These are phyloP conservation scores for Dactylellina parvicollis DNA, from an alignment of 2,329 filamentous ascomycete genomes.

Conservation along the genomic window DNA sequence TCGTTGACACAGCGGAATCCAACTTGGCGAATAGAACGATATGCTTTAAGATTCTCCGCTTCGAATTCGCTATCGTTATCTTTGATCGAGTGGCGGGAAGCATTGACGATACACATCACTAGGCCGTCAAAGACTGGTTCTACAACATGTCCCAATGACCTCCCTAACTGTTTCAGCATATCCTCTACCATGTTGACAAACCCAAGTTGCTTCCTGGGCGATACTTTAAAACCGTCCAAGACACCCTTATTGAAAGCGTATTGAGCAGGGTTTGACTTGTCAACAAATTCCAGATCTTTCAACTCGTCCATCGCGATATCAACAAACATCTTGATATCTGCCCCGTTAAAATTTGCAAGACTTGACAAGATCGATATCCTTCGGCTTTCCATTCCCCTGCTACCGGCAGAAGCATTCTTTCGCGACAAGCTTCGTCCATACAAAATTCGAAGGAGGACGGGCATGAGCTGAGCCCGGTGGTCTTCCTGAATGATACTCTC, in stretches of 20 bases:
- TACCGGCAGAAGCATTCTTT: constrained; percentile 77
- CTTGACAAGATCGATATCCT: constrained; percentile 78
- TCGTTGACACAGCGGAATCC: constrained; percentile 84
- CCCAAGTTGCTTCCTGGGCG: constrained; percentile 83
- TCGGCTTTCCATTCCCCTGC: constrained; percentile 81
- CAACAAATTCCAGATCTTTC: constrained; percentile 69
- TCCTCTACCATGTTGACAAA: constrained; percentile 90
- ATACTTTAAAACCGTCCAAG: constrained; percentile 70
- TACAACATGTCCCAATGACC: constrained; percentile 74
- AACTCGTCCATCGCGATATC: constrained; percentile 81
- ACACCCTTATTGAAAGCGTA: constrained; percentile 26
- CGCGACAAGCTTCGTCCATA: constrained; percentile 90
- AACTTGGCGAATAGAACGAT: constrained; percentile 72
- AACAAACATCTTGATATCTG: constrained; percentile 82
- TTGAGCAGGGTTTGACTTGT: constrained; percentile 65
- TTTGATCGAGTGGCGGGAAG: constrained; percentile 68
- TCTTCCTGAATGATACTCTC: constrained; percentile 75
- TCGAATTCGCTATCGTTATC: constrained; percentile 59
- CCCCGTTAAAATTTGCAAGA: constrained; percentile 77
- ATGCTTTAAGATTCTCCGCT: constrained; percentile 45
- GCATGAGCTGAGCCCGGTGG: constrained; percentile 79
- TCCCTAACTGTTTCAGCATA: constrained; percentile 84
- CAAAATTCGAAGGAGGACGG: constrained; percentile 83
- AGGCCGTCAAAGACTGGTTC: constrained; percentile 76
- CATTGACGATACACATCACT: constrained; percentile 72